Percentiles rank a stretch among this genome's conserved stretches.
These are phyloP conservation scores for Microbotryum violaceum DNA, from an alignment of 1,284 basidiomycete genomes.

Conservation along the genomic window DNA sequence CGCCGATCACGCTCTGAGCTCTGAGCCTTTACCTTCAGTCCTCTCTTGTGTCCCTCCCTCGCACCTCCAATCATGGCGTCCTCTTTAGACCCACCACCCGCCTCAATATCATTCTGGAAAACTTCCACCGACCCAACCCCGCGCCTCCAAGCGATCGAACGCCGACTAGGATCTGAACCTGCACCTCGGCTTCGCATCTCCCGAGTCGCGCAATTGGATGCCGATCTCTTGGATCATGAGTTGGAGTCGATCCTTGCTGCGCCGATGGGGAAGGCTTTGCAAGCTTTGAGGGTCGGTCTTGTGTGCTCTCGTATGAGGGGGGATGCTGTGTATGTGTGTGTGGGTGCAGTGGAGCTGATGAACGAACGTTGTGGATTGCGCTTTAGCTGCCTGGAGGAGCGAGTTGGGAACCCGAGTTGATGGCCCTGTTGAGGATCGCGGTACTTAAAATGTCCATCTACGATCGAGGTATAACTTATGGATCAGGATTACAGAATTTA, in stretches of 20 bases:
- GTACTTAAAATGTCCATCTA: constrained; percentile 80
- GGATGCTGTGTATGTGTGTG: constrained; percentile 12
- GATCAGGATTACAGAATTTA: constrained; percentile 82
- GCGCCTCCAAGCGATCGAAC: no score
- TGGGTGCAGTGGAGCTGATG: constrained; percentile 1
- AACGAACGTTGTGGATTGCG: constrained; percentile 11
- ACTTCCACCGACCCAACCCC: no score
- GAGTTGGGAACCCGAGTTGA: constrained; percentile 72
- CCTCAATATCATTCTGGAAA: no score
- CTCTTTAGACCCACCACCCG: no score
- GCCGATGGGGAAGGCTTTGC: constrained; percentile 69
- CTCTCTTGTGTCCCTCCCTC: no score
- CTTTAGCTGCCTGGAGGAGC: constrained; percentile 55
- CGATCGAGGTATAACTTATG: constrained; percentile 76
- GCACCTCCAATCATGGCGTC: no score
- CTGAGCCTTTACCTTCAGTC: no score
- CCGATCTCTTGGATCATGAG: constrained; percentile 84
- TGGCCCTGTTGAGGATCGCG: constrained; percentile 63
- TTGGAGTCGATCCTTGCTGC: constrained; percentile 74
- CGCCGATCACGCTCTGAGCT: not conserved
- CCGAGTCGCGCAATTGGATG: constrained; percentile 86
- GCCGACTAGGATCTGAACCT: not conserved
- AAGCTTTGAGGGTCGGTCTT: constrained; percentile 56
- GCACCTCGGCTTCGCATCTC: constrained; percentile 39
- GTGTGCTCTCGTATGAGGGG: not conserved